Evolutionary conservation across 345 rosid genomes (phyloP), one percentile per base, ranked within the genome.

Genomic region (Ceriops tagal): DNA sequence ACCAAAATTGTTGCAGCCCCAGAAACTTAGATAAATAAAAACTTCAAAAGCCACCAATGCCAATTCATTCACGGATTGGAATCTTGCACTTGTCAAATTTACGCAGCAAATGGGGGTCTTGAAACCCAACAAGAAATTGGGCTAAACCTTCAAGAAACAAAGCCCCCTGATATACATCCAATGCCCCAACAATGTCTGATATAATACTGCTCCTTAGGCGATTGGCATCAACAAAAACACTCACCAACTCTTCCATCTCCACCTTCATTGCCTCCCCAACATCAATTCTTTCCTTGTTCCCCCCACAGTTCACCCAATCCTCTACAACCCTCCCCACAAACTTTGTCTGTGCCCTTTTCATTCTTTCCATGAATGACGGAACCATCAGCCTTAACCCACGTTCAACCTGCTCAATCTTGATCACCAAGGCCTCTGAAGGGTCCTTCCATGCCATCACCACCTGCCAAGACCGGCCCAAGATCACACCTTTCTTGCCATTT

Each of bases 81-180:
- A 64, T 61, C 55, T 78, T 68, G 80, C 73, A 83, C 27, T 68
- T 47, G 31, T 83, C 74, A n/a, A 85, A 79, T 58, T 83, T 84
- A 46, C 72, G 78, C 31, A 88, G 76, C 79, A 87, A 71, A 43
- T 57, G 53, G 18, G 71, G 76, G 52, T 88, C 92, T 74, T 84
- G 77, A 35, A 93, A 86, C 77, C 98, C 97, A 74, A 79, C 82
- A 71, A 93, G 90, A 79, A 89, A 90, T 74, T 85, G 88, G 67
- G 89, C 88, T 52, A 93, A 76, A 32, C 83, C 92, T 78, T 93
- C 86, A 69, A 93, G 96, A 88, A 87, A 93, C 81, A 90, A 65
- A 73, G 96, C 96, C 0, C 89, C 92, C 53, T 89, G 93, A 67
- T 85, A 89, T 51, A 80, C 75, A 32, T 69, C 81, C 46, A 81